Percentiles rank a stretch among this genome's conserved stretches.
These are phyloP conservation scores for Xerocomellus dryophilus DNA, from an alignment of 768 basidiomycete genomes.

Conservation along the genomic window DNA sequence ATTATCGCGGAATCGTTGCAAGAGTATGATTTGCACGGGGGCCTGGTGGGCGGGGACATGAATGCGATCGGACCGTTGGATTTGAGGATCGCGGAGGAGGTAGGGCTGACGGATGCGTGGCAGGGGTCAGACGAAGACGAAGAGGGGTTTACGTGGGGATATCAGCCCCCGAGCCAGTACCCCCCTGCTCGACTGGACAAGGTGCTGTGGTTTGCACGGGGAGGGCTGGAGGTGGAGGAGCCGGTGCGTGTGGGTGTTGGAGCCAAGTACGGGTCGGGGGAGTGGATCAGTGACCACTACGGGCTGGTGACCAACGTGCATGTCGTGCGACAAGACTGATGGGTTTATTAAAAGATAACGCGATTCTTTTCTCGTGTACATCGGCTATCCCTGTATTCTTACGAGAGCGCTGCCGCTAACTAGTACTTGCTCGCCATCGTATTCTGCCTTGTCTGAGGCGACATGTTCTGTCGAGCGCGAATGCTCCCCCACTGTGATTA, in stretches of 20 bases:
- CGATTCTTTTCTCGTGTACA: neutral
- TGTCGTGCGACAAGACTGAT: constrained; percentile 22
- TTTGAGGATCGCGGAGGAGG: constrained; percentile 36
- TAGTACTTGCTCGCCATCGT: neutral
- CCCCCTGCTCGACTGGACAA: constrained; percentile 64
- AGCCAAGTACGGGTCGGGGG: constrained; percentile 39
- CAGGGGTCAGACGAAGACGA: constrained; percentile 41
- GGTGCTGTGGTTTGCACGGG: constrained; percentile 52
- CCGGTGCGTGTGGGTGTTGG: constrained; percentile 58
- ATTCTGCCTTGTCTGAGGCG: neutral
- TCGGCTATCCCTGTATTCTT: constrained; percentile 7
- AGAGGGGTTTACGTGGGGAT: constrained; percentile 65
- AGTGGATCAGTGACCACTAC: constrained; percentile 68
- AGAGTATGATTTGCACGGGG: constrained; percentile 48
- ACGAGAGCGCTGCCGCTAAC: neutral
- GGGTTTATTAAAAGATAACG: constrained; percentile 3
- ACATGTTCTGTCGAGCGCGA: too few relatives aligned
- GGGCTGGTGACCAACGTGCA: constrained; percentile 48
- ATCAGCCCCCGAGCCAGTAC: constrained; percentile 46
- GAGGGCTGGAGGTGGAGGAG: constrained; percentile 49
- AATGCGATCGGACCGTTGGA: constrained; percentile 58
- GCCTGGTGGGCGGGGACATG: constrained; percentile 71
- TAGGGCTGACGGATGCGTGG: constrained; percentile 63
- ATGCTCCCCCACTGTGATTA: constrained; percentile 10
- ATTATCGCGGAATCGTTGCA: constrained; percentile 51